Evolutionary conservation across 306 rosid genomes (phyloP).

Genomic region (Castanopsis chinensis): DNA sequence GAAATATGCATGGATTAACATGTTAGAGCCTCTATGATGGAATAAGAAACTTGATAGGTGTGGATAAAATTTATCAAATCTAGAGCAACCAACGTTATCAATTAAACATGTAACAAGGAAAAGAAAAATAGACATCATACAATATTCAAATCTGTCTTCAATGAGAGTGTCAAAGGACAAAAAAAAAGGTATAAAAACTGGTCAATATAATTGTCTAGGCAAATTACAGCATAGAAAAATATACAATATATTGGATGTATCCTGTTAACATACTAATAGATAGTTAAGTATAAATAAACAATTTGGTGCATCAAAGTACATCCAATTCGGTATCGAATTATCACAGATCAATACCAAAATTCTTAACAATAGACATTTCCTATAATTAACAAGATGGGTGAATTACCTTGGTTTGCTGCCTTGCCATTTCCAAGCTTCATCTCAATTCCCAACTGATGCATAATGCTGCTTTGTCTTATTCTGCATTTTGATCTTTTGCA

Average conservation of each 20-base stretch:
- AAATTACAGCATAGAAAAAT: neutral
- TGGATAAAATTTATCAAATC: neutral
- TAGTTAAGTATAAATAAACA: neutral
- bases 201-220: neutral
- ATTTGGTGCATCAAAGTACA: neutral
- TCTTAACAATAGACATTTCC: neutral
- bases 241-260: neutral
- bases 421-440: neutral
- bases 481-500: neutral
- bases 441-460: neutral
- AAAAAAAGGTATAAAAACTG: neutral
- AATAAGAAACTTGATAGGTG: neutral
- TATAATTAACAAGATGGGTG: neutral
- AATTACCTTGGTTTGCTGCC: slow-evolving; percentile 15
- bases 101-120: neutral
- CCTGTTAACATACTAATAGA: neutral
- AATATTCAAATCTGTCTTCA: neutral
- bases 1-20: neutral
- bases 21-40: neutral
- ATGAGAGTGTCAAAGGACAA: neutral
- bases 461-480: neutral
- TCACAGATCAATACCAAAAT: neutral
- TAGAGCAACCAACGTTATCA: neutral
- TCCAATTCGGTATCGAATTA: neutral
- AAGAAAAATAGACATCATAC: neutral